Base-by-base conservation (phyloP, 306 rosid species). In the Cucurbita pepo region DNA sequence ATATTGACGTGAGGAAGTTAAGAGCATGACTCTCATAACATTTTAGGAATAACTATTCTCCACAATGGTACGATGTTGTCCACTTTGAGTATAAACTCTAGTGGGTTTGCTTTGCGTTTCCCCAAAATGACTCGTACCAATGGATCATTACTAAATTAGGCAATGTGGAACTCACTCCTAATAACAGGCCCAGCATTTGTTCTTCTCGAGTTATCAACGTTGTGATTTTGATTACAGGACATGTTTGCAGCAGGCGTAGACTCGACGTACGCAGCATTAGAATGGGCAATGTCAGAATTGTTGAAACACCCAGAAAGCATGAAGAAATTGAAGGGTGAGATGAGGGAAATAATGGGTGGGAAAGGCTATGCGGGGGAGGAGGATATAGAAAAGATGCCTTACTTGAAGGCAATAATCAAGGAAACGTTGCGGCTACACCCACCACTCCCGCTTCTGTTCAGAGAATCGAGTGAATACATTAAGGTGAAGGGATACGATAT, bases 221-320 rank as follows among this genome's bases (percentile, higher is more conserved):
- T 48, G 13, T 48, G n/a, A 48, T 48, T 59, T 6, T 38, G 10
- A 55, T 19, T 77, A 53, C 55, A 80, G 82, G 87, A 80, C 78
- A 80, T 75, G 75, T 83, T 83, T 78, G 77, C 69, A 7, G 91
- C 82, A 0, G 92, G 92, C 7, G 86, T 88, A 0, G 89, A 86
- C 75, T 84, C 92, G 0, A 75, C 80, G 3, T 73, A 43, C 25
- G 71, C 79, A 6, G 74, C 69, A 8, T 57, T 89, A n/a, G 95
- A 86, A 7, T 83, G 86, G 87, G 60, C 82, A 66, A 85, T 83
- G 87, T 60, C 87, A 7, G 84, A 81, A 74, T 73, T 87, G 1
- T 22, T 84, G 10, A 84, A 45, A 25, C 82, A 89, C 38, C 90
- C 88, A 9, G 10, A 40, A 40, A 76, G 7, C 1, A 83, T 79